Conservation (phyloP, 176 grass and related monocot species). For the Juncus effusus region DNA sequence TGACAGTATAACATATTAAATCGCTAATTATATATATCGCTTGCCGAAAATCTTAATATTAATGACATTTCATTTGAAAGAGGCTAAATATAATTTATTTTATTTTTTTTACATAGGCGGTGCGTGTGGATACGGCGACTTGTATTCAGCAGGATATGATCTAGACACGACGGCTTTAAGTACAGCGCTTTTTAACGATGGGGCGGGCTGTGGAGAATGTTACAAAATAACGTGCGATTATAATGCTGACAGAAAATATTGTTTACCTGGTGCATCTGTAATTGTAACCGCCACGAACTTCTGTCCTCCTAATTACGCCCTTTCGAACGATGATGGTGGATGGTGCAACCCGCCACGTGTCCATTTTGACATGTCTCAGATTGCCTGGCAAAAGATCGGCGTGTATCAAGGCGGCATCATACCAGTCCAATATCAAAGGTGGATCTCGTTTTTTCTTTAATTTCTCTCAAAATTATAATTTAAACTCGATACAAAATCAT, state of each 20-base stretch:
- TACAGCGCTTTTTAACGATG: constrained; percentile 43
- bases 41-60: neutral
- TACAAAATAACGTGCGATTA: constrained; percentile 45
- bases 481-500: neutral
- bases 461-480: neutral
- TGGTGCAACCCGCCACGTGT: constrained; percentile 22
- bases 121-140: constrained; percentile 46
- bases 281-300: constrained; percentile 44
- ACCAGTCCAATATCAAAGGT: constrained; percentile 24
- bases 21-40: too few species aligned
- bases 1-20: too few species aligned
- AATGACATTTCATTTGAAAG: neutral
- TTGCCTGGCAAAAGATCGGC: constrained; percentile 20
- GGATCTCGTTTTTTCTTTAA: neutral
- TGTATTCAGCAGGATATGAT: constrained; percentile 34
- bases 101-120: constrained; percentile 27
- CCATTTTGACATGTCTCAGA: constrained; percentile 27
- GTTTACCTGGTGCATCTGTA: constrained; percentile 21
- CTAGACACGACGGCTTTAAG: constrained; percentile 44
- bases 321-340: neutral
- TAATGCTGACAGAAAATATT: constrained; percentile 6
- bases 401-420: constrained; percentile 6
- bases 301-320: constrained; percentile 20
- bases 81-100: too few species aligned
- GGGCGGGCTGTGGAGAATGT: constrained; percentile 36